Percentiles rank a stretch among this genome's conserved stretches.
Conservation (phyloP, 352 stramenopile species). For the Phytophthora palmivora region DNA sequence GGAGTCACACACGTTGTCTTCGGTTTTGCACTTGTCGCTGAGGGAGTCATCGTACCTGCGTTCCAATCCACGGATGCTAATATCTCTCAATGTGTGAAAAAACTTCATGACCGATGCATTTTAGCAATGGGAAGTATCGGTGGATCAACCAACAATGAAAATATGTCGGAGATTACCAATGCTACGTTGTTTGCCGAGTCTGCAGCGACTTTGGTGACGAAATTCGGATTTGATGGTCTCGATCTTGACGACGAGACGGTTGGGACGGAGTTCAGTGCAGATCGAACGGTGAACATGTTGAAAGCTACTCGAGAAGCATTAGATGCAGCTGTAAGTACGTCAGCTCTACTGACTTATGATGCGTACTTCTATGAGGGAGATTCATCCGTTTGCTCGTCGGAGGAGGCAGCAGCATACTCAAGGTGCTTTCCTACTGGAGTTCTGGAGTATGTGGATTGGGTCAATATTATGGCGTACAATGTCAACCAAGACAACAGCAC, state of each 20-base stretch:
- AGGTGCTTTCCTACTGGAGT: slow-evolving; percentile 68
- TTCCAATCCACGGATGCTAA: slow-evolving; percentile 69
- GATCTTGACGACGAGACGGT: slow-evolving; percentile 84
- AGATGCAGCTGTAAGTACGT: slow-evolving; percentile 30
- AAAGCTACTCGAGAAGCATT: slow-evolving; percentile 56
- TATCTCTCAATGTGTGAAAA: slow-evolving; percentile 63
- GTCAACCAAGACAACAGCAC: slow-evolving; percentile 50
- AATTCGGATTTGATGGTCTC: slow-evolving; percentile 76
- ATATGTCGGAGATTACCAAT: slow-evolving; percentile 58
- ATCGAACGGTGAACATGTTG: slow-evolving; percentile 55
- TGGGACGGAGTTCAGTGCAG: slow-evolving; percentile 57
- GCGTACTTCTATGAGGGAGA: slow-evolving; percentile 74
- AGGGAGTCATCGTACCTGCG: slow-evolving; percentile 52
- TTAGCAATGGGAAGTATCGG: slow-evolving; percentile 65
- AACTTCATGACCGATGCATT: slow-evolving; percentile 70
- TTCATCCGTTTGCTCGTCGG: slow-evolving; percentile 59
- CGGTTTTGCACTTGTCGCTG: slow-evolving; percentile 72
- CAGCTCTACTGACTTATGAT: slow-evolving; percentile 73
- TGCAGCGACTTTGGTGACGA: slow-evolving; percentile 52
- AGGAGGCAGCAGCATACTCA: slow-evolving; percentile 46
- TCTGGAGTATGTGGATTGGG: slow-evolving; percentile 68
- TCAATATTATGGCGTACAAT: slow-evolving; percentile 91
- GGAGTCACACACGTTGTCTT: slow-evolving; percentile 82
- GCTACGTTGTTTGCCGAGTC: slow-evolving; percentile 55
- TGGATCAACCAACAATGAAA: slow-evolving; percentile 75